Conservation (phyloP, 495 filamentous ascomycete species). For the Podospora appendiculata region DNA sequence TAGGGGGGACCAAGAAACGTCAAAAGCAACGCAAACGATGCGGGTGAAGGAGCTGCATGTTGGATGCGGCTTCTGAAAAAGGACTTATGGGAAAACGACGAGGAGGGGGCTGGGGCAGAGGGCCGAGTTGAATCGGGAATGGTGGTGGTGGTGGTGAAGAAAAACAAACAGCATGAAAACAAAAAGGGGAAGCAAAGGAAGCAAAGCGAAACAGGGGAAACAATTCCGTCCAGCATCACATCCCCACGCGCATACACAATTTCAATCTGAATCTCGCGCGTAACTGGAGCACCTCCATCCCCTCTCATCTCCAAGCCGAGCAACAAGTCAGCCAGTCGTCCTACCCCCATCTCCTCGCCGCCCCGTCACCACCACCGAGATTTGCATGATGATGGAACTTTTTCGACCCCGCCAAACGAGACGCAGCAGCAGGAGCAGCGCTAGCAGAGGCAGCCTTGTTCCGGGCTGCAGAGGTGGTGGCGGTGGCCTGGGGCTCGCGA, state of each 20-base stretch:
- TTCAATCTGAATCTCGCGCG: neutral
- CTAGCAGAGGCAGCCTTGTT: neutral
- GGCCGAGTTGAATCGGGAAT: neutral
- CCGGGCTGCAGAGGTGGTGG: neutral
- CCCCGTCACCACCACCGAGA: neutral
- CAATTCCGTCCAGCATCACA: neutral
- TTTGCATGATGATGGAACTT: neutral
- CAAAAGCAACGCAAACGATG: too few relatives aligned
- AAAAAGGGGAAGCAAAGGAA: neutral
- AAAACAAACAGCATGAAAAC: neutral
- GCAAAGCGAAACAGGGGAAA: neutral
- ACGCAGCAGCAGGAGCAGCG: neutral
- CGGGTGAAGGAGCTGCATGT: neutral
- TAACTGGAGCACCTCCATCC: neutral
- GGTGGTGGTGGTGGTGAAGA: too few relatives aligned
- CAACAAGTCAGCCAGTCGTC: neutral
- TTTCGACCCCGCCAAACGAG: neutral
- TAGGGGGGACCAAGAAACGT: too few relatives aligned
- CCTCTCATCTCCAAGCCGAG: neutral
- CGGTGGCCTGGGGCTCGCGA: slow-evolving; percentile 43
- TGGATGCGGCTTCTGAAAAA: neutral
- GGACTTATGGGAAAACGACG: neutral
- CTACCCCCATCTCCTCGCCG: neutral
- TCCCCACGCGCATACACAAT: neutral
- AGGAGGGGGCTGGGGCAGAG: too few relatives aligned